Evolutionary conservation across 2,329 filamentous ascomycete genomes (phyloP).

Genomic region (Aureobasidium sp.): DNA sequence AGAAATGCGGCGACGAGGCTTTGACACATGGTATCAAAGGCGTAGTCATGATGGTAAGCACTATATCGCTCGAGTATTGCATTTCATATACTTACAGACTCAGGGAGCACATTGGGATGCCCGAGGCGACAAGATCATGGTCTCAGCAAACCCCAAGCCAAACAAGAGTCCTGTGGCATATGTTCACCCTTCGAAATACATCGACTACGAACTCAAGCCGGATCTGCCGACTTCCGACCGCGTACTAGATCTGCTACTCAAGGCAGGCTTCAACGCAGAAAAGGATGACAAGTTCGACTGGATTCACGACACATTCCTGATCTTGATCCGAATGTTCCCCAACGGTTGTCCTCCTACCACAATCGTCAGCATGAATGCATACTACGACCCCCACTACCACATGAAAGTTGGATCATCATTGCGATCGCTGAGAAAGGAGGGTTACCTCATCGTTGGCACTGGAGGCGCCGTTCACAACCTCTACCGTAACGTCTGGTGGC

Average conservation of each 20-base stretch:
- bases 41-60: slow-evolving; percentile 56
- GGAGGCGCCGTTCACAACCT: slow-evolving; percentile 65
- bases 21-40: slow-evolving; percentile 54
- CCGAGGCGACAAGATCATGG: slow-evolving; percentile 49
- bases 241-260: slow-evolving; percentile 45
- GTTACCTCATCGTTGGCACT: slow-evolving; percentile 51
- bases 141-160: slow-evolving; percentile 55
- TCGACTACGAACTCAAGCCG: slow-evolving; percentile 53
- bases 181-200: slow-evolving; percentile 59
- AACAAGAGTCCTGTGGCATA: slow-evolving; percentile 59
- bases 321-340: slow-evolving; percentile 65
- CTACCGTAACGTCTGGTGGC: slow-evolving; percentile 59
- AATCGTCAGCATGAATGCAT: slow-evolving; percentile 49
- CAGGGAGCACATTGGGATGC: slow-evolving; percentile 62
- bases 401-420: slow-evolving; percentile 52
- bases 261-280: slow-evolving; percentile 48
- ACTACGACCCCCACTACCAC: slow-evolving; percentile 52
- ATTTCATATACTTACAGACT: not conserved
- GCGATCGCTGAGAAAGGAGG: slow-evolving; percentile 47
- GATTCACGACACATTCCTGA: slow-evolving; percentile 66
- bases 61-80: not conserved
- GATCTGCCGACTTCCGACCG: slow-evolving; percentile 49
- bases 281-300: slow-evolving; percentile 56
- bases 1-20: slow-evolving; percentile 56
- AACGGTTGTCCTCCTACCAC: slow-evolving; percentile 58